A percentile compares a stretch with the other conserved stretches of the same genome.
These are phyloP conservation scores for Penicillium sp. DNA, from an alignment of 2,329 filamentous ascomycete genomes.

Conservation along the genomic window DNA sequence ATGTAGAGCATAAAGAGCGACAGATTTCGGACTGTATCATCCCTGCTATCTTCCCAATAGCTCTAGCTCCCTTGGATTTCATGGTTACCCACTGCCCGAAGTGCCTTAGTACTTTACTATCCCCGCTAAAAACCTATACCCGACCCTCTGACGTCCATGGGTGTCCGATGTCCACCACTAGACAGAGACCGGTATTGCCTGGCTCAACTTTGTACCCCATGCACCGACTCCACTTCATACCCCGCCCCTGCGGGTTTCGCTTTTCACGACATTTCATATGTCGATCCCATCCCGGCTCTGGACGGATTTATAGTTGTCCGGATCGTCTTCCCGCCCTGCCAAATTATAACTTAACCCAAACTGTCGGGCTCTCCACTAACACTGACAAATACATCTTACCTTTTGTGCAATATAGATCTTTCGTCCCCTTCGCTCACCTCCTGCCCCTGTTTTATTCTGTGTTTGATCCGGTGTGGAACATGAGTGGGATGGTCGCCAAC, in stretches of 20 bases:
- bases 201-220: conserved; percentile 21
- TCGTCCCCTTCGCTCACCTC: neutral
- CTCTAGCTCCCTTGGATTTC: neutral
- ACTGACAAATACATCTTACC: neutral
- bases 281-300: conserved; percentile 17
- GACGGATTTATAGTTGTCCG: conserved; percentile 27
- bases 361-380: conserved; percentile 29
- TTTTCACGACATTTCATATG: conserved; percentile 13
- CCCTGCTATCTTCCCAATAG: neutral
- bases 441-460: neutral
- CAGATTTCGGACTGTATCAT: neutral
- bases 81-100: neutral
- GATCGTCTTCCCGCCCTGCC: conserved; percentile 30
- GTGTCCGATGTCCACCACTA: conserved; percentile 4
- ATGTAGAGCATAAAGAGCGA: neutral
- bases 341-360: conserved; percentile 37
- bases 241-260: conserved; percentile 9
- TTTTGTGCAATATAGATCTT: neutral
- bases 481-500: conserved; percentile 10
- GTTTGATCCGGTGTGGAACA: conserved; percentile 6
- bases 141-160: conserved; percentile 10
- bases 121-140: conserved; percentile 8
- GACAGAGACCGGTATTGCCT: conserved; percentile 9
- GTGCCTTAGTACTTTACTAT: neutral
- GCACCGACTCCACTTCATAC: conserved; percentile 14